Evolutionary conservation across 257 asterid genomes (phyloP).

Genomic region (Salvia rosmarinus): DNA sequence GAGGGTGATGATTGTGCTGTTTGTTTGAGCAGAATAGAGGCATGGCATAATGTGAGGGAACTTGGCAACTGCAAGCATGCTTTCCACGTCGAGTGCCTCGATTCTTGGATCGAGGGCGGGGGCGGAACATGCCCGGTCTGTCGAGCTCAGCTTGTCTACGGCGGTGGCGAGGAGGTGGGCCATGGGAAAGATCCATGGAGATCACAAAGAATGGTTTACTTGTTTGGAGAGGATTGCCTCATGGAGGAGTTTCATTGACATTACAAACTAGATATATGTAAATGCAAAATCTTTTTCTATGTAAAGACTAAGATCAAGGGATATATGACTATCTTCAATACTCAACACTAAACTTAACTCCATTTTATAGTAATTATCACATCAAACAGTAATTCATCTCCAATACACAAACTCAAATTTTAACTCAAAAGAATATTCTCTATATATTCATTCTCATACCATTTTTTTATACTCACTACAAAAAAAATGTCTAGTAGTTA

Average conservation of each 20-base stretch:
- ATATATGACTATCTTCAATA: too few species aligned
- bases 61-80: constrained; percentile 37
- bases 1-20: constrained; percentile 19
- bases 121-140: constrained; percentile 34
- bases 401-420: too few species aligned
- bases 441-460: too few species aligned
- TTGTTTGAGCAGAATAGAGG: constrained; percentile 36
- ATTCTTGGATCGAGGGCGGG: constrained; percentile 42
- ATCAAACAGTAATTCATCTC: too few species aligned
- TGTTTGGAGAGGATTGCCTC: constrained; percentile 38
- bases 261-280: background rate
- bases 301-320: too few species aligned
- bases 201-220: constrained; percentile 40
- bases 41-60: constrained; percentile 29
- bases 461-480: too few species aligned
- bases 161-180: constrained; percentile 2
- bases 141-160: constrained; percentile 18
- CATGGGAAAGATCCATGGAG: constrained; percentile 42
- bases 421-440: too few species aligned
- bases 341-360: too few species aligned
- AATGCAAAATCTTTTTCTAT: too few species aligned
- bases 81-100: constrained; percentile 37
- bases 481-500: too few species aligned
- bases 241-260: constrained; percentile 9
- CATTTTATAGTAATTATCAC: too few species aligned